Evolutionary conservation across 2,329 filamentous ascomycete genomes (phyloP), one percentile per base, ranked within the genome.

Genomic region (Hypocrella siamensis): DNA sequence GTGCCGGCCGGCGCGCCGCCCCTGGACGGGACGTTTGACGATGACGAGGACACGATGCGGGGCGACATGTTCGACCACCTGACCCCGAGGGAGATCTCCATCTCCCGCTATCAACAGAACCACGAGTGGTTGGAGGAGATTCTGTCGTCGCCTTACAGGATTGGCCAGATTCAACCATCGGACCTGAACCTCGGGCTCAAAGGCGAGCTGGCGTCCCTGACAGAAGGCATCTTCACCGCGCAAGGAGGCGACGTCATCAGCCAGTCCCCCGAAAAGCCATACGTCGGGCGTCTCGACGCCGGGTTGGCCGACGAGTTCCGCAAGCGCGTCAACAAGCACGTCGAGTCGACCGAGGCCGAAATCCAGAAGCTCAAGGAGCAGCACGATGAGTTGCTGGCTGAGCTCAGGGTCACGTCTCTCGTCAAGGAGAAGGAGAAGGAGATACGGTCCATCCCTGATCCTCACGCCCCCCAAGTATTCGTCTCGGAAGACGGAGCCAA

Each of bases 61-160:
- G 85, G 85, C 18, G 90, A 98, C 52, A 68, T 86, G 50, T 83
- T 98, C 46, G 90, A 98, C 49, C 73, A 84, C 40, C 63, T 94
- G 39, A 88, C 84, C 1, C 86, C 86, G 3, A 72, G 86, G 27
- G 90, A 98, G 40, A 79, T 98, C 38, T 93, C 85, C 43, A 64
- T 83, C 37, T 73, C 75, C 40, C 73, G 90, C 34, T 98, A 94
- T 53, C 79, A 79, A 50, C 85, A 94, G 49, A 92, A 98, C 46
- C 88, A 98, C 46, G 84, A 93, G 52, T 96, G 88, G 90, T 93
- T 98, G 83, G 90, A 96, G 48, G 88, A 98, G 56, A 77, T 98
- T 18, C 70, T 96, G 33, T 83, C 81, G 1, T 96, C 88, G 2
- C 84, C 86, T 0, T 94, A 93, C 49, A 68, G 79, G 17, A 79